Evolutionary conservation across 2,329 filamentous ascomycete genomes (phyloP), one percentile per base, ranked within the genome.

Genomic region (Trichoderma gracile): DNA sequence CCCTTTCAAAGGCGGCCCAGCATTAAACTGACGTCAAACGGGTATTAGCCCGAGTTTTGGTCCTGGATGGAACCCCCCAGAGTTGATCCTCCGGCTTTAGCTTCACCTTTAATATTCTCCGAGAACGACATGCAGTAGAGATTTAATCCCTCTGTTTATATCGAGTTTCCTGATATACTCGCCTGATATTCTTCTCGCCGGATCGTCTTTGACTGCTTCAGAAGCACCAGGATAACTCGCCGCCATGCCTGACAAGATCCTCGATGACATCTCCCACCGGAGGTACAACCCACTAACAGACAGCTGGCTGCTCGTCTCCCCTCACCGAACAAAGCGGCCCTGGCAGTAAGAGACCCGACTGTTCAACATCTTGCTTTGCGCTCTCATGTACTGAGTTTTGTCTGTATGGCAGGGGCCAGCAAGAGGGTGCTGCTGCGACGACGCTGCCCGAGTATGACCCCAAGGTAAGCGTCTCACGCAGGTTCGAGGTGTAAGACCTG

Each of bases 251-350:
- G 88, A 90, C 73, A 83, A 86, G 68, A 87, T 94, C 56, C 87
- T 99, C 57, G 89, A 98, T 81, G 94, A 99, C 77, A 98, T 99
- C 73, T 97, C 95, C 47, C 95, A 99, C 76, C 85, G 95, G 72
- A 89, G 95, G 75, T 98, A 90, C 78, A 99, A 99, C 76, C 91
- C 92, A 60, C 83, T 99, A 67, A 89, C 91, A 69, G 93, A 92
- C 67, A 92, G 90, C 67, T 96, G 93, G 90, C 85, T 99, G 66
- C 85, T 99, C 43, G 95, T 99, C 15, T 98, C 95, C 17, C 95
- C 95, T 67, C 95, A 99, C 78, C 84, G 95, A 63, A 98, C 93
- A 60, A 98, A 98, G 85, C 86, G 95, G 69, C 95, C 95, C 73
- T 99, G 95, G 95, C 95, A 97, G 92, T 96, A 82, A 85, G 91